phyloP scores from a whole-genome alignment of 2,329 filamentous ascomycete species.

The Fusarium pseudograminearum region DNA sequence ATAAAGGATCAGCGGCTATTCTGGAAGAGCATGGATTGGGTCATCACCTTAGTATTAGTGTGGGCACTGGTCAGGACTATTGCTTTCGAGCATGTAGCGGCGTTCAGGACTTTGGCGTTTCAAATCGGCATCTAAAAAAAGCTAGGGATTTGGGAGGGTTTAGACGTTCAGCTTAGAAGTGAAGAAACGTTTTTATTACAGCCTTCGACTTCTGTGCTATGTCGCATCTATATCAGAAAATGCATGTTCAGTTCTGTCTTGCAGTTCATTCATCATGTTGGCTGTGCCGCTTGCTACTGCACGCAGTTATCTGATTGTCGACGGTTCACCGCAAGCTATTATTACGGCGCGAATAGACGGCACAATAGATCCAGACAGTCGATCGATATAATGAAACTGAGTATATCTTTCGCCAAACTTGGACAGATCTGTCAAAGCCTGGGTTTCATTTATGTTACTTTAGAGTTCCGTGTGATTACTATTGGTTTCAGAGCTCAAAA shows the following conservation, averaged over 20 bases:
- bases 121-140: conserved; percentile 46
- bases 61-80: conserved; percentile 18
- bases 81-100: conserved; percentile 45
- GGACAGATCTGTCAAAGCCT: neutral
- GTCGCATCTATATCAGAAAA: neutral
- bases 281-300: conserved; percentile 24
- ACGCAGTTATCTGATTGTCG: conserved; percentile 34
- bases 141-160: conserved; percentile 33
- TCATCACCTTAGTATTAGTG: conserved; percentile 11
- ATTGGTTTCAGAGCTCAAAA: neutral
- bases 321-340: neutral
- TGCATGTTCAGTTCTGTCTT: neutral
- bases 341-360: neutral
- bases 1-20: conserved; percentile 30
- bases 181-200: conserved; percentile 40
- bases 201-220: conserved; percentile 33
- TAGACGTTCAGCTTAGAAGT: conserved; percentile 30
- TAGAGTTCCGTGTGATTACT: neutral
- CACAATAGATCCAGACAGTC: neutral
- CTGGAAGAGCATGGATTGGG: conserved; percentile 7
- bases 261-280: conserved; percentile 13
- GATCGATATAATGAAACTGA: neutral
- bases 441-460: neutral
- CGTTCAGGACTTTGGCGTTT: conserved; percentile 50
- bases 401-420: neutral